Evolutionary conservation across 23 red algal genomes (phyloP).

Genomic region (Porphyridium purpureum): DNA sequence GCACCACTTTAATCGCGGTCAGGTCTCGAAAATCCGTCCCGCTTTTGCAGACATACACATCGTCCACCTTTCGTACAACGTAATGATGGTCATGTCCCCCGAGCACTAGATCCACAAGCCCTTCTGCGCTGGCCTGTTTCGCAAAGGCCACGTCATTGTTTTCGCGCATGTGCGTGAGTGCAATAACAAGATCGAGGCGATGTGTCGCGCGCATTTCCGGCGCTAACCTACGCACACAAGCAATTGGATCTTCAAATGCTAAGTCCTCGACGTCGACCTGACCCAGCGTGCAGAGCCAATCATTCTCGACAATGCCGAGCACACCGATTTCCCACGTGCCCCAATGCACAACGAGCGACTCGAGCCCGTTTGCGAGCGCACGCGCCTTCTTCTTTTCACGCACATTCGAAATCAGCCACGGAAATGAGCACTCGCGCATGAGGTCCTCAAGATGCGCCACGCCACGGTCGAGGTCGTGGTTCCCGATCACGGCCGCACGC

Average conservation of each 20-base stretch:
- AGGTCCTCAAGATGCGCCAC: slow-evolving; percentile 6
- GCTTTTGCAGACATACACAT: too few relatives aligned
- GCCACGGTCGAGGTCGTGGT: slow-evolving; percentile 37
- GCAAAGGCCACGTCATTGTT: slow-evolving; percentile 28
- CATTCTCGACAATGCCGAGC: slow-evolving; percentile 22
- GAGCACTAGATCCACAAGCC: slow-evolving; percentile 29
- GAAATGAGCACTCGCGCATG: slow-evolving; percentile 19
- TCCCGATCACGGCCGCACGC: slow-evolving; percentile 29
- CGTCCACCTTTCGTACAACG: too few relatives aligned
- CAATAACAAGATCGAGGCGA: slow-evolving; percentile 26
- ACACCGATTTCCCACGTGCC: slow-evolving; percentile 26
- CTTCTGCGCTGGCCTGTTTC: not conserved
- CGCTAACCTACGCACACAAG: slow-evolving; percentile 1
- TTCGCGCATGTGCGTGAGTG: slow-evolving; percentile 51
- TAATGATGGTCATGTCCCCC: slow-evolving; percentile 55
- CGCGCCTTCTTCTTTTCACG: not conserved
- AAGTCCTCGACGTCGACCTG: not conserved
- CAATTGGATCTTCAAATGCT: slow-evolving; percentile 5
- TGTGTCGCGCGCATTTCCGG: not conserved
- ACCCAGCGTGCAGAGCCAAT: slow-evolving; percentile 15
- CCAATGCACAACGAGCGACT: not conserved
- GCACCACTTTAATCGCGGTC: not conserved
- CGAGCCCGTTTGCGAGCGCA: not conserved
- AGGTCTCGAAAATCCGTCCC: slow-evolving; percentile 52
- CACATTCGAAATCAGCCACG: slow-evolving; percentile 34